Percentiles rank a stretch among this genome's conserved stretches.
Evolutionary conservation across 805 yeast species (phyloP).

Genomic region (Ogataea kodamae): DNA sequence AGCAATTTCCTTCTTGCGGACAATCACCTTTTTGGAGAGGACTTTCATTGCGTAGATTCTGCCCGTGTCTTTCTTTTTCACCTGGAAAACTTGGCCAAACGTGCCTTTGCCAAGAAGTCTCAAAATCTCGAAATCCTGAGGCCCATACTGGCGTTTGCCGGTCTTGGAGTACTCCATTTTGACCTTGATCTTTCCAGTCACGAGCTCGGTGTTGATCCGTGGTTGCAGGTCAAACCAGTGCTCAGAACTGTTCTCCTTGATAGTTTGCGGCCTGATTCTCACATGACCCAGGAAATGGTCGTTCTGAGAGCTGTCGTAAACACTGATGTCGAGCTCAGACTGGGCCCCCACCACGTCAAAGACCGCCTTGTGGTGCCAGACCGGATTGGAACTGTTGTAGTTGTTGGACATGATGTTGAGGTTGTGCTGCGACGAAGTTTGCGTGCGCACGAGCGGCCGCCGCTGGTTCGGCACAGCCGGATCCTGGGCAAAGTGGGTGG

Average conservation of each 20-base stretch:
- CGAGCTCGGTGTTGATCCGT: conserved; percentile 71
- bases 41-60: conserved; percentile 98
- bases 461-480: conserved; percentile 13
- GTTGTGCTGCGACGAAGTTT: conserved; percentile 27
- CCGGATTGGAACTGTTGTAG: conserved; percentile 54
- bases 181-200: conserved; percentile 74
- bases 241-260: conserved; percentile 43
- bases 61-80: conserved; percentile 81
- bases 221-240: conserved; percentile 75
- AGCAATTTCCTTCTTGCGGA: conserved; percentile 94
- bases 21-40: conserved; percentile 88
- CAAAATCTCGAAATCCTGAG: conserved; percentile 90
- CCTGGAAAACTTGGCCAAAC: conserved; percentile 97
- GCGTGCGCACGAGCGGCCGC: conserved; percentile 29
- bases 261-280: conserved; percentile 62
- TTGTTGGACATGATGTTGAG: conserved; percentile 22
- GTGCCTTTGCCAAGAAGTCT: conserved; percentile 94
- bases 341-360: conserved; percentile 87
- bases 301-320: conserved; percentile 79
- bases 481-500: conserved; percentile 7
- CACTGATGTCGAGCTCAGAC: conserved; percentile 83
- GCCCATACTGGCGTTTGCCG: conserved; percentile 78
- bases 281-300: conserved; percentile 88
- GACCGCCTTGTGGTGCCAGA: conserved; percentile 89
- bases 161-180: conserved; percentile 69